phyloP scores from a whole-genome alignment of 495 filamentous ascomycete species.

The Sporormia fimetaria region DNA sequence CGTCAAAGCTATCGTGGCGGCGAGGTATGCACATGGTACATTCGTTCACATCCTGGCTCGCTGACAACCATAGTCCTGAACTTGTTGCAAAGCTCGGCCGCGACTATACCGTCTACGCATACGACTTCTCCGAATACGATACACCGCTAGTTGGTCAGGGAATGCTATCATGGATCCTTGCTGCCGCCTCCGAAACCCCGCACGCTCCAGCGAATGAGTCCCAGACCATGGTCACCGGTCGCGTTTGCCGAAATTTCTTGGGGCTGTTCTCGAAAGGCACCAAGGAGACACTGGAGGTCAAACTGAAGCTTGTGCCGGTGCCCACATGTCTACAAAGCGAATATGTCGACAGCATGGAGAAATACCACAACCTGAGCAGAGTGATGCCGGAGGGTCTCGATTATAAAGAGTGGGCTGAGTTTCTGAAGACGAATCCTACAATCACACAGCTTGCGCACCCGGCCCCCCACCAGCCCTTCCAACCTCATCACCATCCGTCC shows the following conservation, averaged over 20 bases:
- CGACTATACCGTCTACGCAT: conserved; percentile 94
- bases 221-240: conserved; percentile 74
- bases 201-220: conserved; percentile 46
- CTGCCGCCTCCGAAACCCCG: conserved; percentile 28
- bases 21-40: conserved; percentile 42
- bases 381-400: conserved; percentile 54
- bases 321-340: conserved; percentile 59
- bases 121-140: conserved; percentile 91
- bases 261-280: conserved; percentile 72
- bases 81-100: conserved; percentile 69
- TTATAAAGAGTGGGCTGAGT: conserved; percentile 47
- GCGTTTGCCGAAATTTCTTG: conserved; percentile 73
- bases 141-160: conserved; percentile 90
- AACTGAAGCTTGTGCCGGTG: conserved; percentile 74
- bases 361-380: conserved; percentile 49
- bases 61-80: conserved; percentile 46
- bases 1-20: conserved; percentile 71
- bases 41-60: not conserved
- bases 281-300: conserved; percentile 89
- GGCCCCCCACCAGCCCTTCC: not conserved
- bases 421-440: conserved; percentile 29
- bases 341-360: conserved; percentile 53
- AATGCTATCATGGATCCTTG: conserved; percentile 81
- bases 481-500: not conserved
- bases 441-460: conserved; percentile 16